Evolutionary conservation across 2,329 filamentous ascomycete genomes (phyloP).

Genomic region (Rasamsonia emersonii): DNA sequence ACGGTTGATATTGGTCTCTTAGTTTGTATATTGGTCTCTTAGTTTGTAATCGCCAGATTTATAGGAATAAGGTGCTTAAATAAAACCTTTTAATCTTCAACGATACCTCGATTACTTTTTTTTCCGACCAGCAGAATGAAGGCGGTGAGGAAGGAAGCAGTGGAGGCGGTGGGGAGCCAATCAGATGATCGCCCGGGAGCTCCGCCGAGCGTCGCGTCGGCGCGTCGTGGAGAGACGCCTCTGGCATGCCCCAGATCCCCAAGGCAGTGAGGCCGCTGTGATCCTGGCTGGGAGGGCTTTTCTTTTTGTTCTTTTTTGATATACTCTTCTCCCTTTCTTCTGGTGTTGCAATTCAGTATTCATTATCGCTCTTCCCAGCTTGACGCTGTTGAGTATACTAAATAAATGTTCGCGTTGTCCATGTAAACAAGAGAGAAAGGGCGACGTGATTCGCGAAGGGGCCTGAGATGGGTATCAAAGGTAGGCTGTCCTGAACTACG

Average conservation of each 20-base stretch:
- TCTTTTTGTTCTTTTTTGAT: slow-evolving; percentile 1
- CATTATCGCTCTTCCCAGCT: slow-evolving; percentile 12
- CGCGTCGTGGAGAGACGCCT: slow-evolving; percentile 6
- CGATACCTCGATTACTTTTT: no score
- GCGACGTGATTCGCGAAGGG: slow-evolving; percentile 19
- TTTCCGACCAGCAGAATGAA: no score
- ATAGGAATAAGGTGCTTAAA: no score
- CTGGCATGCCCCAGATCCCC: slow-evolving; percentile 6
- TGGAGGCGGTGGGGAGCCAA: no score
- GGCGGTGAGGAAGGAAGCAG: no score
- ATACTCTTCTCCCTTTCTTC: slow-evolving; percentile 4
- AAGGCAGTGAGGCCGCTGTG: neutral
- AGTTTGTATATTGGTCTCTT: no score
- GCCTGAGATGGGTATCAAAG: slow-evolving; percentile 38
- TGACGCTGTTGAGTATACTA: no score
- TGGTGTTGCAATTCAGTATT: slow-evolving; percentile 12
- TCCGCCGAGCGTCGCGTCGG: slow-evolving; percentile 4
- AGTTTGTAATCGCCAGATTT: no score
- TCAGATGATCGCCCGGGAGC: no score
- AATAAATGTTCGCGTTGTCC: slow-evolving; percentile 14
- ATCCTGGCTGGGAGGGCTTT: slow-evolving; percentile 2
- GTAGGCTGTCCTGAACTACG: slow-evolving; percentile 15
- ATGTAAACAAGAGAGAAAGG: slow-evolving; percentile 19
- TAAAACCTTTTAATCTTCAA: no score
- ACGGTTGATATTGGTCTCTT: no score